These are phyloP conservation scores for Plasmopara muralis DNA, from an alignment of 352 stramenopile genomes.

Conservation along the genomic window DNA sequence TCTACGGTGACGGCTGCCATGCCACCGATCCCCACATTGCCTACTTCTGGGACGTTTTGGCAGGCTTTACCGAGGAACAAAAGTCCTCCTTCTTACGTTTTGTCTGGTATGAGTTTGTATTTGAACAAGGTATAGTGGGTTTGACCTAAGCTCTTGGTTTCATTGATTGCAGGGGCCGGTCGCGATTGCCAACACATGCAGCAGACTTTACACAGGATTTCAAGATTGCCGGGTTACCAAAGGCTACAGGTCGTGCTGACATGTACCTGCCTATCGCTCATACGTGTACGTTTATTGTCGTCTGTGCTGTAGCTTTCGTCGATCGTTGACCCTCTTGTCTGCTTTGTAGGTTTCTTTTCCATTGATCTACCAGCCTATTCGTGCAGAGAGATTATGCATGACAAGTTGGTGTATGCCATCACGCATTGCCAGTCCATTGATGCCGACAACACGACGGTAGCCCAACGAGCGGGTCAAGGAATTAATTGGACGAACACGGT, in stretches of 20 bases:
- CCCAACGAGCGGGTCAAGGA: slow-evolving; percentile 75
- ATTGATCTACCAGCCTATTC: slow-evolving; percentile 81
- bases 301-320: neutral
- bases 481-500: slow-evolving; percentile 74
- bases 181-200: slow-evolving; percentile 84
- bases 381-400: slow-evolving; percentile 63
- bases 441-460: slow-evolving; percentile 85
- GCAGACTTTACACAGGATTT: slow-evolving; percentile 88
- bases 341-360: slow-evolving; percentile 70
- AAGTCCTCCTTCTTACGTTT: slow-evolving; percentile 88
- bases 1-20: slow-evolving; percentile 87
- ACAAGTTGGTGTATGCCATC: slow-evolving; percentile 85
- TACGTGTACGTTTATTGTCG: slow-evolving; percentile 48
- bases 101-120: slow-evolving; percentile 48
- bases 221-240: slow-evolving; percentile 83
- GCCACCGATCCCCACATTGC: slow-evolving; percentile 81
- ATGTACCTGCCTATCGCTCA: slow-evolving; percentile 83
- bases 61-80: slow-evolving; percentile 83
- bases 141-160: slow-evolving; percentile 7
- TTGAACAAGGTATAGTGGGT: neutral
- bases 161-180: slow-evolving; percentile 46
- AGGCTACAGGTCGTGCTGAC: slow-evolving; percentile 61
- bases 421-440: slow-evolving; percentile 85
- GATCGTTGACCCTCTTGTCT: slow-evolving; percentile 9
- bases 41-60: slow-evolving; percentile 88